Base-by-base conservation (phyloP, 169 alveolate genomes). In the Eimeria sp. region DNA sequence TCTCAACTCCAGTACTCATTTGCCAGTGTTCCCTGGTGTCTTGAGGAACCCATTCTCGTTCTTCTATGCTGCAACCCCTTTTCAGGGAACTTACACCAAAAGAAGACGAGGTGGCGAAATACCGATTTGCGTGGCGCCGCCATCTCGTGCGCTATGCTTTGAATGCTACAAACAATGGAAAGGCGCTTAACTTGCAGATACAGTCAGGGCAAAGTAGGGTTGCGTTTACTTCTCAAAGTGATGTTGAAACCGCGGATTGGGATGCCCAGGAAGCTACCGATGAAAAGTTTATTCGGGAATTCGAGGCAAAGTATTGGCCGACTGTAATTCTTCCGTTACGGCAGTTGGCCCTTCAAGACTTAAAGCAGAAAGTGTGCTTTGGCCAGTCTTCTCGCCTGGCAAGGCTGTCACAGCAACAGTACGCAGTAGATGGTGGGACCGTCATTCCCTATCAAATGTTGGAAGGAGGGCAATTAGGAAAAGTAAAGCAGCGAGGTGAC, bases 241-340 rank as follows among this genome's bases (percentile, higher is more conserved):
- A 51, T 57, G 67, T 30, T 51, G 91, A 83, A 49, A 25, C 49
- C 40, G 16, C 47, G 14, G 49, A 49, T 22, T 43, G 88, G 88
- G 88, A 45, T 22, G 67, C 73, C 20, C 43, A 83, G 27, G 63
- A 10, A 13, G 91, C 76, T 11, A 34, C 51, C 20, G 93, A 87
- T 13, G 93, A 87, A 72, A n/a, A 87, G 13, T 20, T 87, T 54
- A 87, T 87, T 10, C 58, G n/a, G 7, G 57, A 61, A n/a, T 87
- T 87, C 63, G 93, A 87, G 83, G 80, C 83, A 30, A 87, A 58
- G 34, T 87, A 87, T 43, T 87, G 93, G 93, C 93, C 93, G 27
- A 87, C 93, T 9, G 82, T 63, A 9, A 87, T 87, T 63, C 63
- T 87, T 43, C 93, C 93, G n/a, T 22, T 63, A 51, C 34, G 93